Evolutionary conservation across 192 early-diverging fungal genomes (phyloP), one percentile per base, ranked within the genome.

Genomic region (Umbelopsis isabellina): DNA sequence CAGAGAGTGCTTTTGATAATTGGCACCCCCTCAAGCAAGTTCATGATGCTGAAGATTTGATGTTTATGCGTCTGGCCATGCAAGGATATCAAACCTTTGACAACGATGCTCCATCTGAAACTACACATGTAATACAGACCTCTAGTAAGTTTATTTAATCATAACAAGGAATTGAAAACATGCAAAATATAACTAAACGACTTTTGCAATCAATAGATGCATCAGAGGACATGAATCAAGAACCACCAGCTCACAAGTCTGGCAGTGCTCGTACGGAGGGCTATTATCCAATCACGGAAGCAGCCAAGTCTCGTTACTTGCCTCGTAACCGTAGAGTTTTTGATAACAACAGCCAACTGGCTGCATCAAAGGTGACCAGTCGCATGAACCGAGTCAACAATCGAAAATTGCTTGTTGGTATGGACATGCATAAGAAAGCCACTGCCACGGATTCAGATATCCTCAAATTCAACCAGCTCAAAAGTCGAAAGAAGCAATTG

Each of bases 381-480:
- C 90, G 91, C 30, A 87, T 85, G 66, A 87, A 89, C 49, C 85
- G 91, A 50, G 88, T 88, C 22, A 88, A 87, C 66, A 91, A 90
- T 73, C 82, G 87, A 25, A 74, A 83, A 15, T 65, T 86, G 51
- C 78, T 80, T 35, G 80, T 82, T 15, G 87, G 86, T 51, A 86
- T 91, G 83, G 86, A 84, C 10, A 83, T 87, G 68, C 86, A 88
- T 46, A 85, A 83, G 47, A 77, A 79, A 50, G 74, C 68, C 11
- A 71, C 72, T 30, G 70, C 71, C 11, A 70, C 47, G 22, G 82
- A 80, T n/a, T 85, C 86, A 0, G 95, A 98, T 78, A 83, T 92
- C 3, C 79, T 95, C 67, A 91, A 93, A 69, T 97, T 97, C 78
- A 95, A 95, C 69, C 94, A 96, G 81, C 89, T 99, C 61, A 96